Evolutionary conservation across 2,329 filamentous ascomycete genomes (phyloP), one percentile per base, ranked within the genome.

Genomic region (Metarhizium guizhouense): DNA sequence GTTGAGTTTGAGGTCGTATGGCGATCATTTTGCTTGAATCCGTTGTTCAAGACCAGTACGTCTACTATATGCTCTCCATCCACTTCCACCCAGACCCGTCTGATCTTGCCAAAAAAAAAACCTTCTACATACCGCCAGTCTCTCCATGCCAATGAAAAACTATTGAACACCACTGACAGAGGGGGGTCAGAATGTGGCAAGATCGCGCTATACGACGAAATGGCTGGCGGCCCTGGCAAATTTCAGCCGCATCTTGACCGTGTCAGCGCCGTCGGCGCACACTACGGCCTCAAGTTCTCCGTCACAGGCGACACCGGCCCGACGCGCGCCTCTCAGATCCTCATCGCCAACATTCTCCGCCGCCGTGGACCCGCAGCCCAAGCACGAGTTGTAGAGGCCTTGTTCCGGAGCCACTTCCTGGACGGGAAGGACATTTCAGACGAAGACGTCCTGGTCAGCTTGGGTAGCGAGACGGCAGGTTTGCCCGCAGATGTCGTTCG

Each of bases 1-100:
- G 69, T 73, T 29, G 67, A 71, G 5, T 79, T 81, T 56, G 71
- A 77, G 47, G 64, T 80, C 13, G 64, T 66, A 1, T 81, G 74
- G 68, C 74, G 72, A 45, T 77, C 78, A 0, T 78, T 74, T 57
- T 71, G 79, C 54, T 67, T 81, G 2, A 69, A 68, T 51, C 74
- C 74, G 4, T 63, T 67, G 6, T 62, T 71, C 25, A 59, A 57
- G 16, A 57, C 55, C 36, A 57, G 62, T 62, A 47, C 43, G 62
- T 57, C 4, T 25, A 25, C 38, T 16, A 13, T 40, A 16, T n/a
- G 14, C 38, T 36, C 14, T 45, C 36, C n/a, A 36, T 36, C 25
- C 40, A 16, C 16, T 51, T 34, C 7, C 32, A 34, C 32, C 32
- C 32, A 11, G 6, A 11, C 32, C 32, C 32, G 32, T 34, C 32